These are phyloP conservation scores for Tulasnella sp. DNA, from an alignment of 768 basidiomycete genomes.

Conservation along the genomic window DNA sequence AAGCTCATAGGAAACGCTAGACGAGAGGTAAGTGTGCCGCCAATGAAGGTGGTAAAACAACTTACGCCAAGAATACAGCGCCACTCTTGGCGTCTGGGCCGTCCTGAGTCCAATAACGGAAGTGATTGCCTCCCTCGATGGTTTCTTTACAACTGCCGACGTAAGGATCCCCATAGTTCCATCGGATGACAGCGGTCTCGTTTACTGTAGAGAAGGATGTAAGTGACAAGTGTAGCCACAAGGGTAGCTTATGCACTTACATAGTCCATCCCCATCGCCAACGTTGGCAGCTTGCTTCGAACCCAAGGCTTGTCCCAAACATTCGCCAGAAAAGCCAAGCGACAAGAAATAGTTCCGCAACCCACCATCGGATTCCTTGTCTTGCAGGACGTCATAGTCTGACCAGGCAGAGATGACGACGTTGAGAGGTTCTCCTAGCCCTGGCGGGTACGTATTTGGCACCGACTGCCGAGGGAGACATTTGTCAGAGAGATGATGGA, in stretches of 20 bases:
- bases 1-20: constrained; percentile 58
- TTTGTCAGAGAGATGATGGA: constrained; percentile 34
- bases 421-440: constrained; percentile 76
- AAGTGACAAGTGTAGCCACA: background rate
- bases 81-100: constrained; percentile 61
- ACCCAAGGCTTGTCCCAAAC: constrained; percentile 76
- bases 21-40: constrained; percentile 53
- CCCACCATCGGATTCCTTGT: constrained; percentile 61
- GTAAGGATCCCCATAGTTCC: constrained; percentile 73
- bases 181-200: constrained; percentile 70
- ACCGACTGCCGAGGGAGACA: background rate
- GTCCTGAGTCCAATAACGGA: constrained; percentile 84
- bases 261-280: constrained; percentile 72
- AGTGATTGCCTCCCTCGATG: constrained; percentile 79
- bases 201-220: constrained; percentile 49
- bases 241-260: constrained; percentile 44
- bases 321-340: constrained; percentile 70
- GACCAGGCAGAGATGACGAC: constrained; percentile 74
- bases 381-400: constrained; percentile 61
- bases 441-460: background rate
- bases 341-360: constrained; percentile 81
- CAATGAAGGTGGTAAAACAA: constrained; percentile 48
- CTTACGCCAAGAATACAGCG: constrained; percentile 64
- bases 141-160: constrained; percentile 84
- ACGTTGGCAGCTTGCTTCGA: constrained; percentile 63